These are phyloP conservation scores for Trichoderma brevicompactum DNA, from an alignment of 2,329 filamentous ascomycete genomes.

Conservation along the genomic window DNA sequence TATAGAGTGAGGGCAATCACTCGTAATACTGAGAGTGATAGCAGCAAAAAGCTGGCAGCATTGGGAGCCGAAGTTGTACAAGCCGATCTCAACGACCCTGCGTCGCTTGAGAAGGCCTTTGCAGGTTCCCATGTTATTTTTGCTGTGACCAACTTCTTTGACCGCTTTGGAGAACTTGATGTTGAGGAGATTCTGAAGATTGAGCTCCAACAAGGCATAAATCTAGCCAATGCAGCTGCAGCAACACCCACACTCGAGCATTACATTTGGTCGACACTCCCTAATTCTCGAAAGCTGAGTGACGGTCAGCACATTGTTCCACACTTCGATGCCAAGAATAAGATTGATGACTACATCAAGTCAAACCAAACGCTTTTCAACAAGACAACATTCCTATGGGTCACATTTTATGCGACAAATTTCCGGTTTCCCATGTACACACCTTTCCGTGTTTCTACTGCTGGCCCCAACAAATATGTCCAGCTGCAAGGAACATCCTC, in stretches of 20 bases:
- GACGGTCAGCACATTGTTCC: background rate
- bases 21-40: background rate
- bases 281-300: background rate
- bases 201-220: background rate
- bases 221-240: background rate
- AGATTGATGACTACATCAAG: background rate
- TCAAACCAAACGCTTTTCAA: background rate
- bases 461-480: too few relatives aligned
- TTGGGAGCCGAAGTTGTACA: background rate
- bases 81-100: background rate
- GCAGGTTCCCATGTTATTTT: background rate
- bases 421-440: background rate
- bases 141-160: background rate
- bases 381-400: conserved; percentile 6
- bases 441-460: background rate
- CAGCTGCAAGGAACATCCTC: too few relatives aligned
- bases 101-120: background rate
- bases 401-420: background rate
- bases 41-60: background rate
- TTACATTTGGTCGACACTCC: conserved; percentile 6
- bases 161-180: background rate
- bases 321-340: background rate
- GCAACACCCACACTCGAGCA: background rate
- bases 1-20: background rate
- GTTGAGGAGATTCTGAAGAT: background rate